Conservation (phyloP, 306 rosid species). For the Herpetospermum pedunculosum region DNA sequence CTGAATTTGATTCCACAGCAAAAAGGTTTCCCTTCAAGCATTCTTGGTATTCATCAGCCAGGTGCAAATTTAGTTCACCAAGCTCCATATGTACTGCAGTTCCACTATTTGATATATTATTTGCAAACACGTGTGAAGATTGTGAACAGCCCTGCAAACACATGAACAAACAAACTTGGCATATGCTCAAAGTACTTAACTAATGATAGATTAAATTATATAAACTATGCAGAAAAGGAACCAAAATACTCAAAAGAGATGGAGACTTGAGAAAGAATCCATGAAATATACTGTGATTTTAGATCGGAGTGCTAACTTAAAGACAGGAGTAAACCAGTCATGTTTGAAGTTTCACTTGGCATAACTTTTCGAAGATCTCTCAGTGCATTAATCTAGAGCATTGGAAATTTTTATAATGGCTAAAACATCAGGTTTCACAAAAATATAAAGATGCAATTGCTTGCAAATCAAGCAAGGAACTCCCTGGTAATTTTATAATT, state of each 20-base stretch:
- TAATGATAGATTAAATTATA: not conserved
- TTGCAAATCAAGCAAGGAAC: not conserved
- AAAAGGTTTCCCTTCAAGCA: slow-evolving; percentile 80
- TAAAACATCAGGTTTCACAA: no score
- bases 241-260: not conserved
- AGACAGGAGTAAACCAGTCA: not conserved
- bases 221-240: not conserved
- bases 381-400: not conserved
- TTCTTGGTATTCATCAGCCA: slow-evolving; percentile 91
- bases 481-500: slow-evolving; percentile 10
- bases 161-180: not conserved
- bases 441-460: not conserved
- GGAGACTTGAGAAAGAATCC: not conserved
- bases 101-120: slow-evolving; percentile 77
- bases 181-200: not conserved
- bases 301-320: not conserved
- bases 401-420: no score
- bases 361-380: not conserved
- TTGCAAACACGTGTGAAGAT: slow-evolving; percentile 80
- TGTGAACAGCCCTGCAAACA: slow-evolving; percentile 69
- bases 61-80: slow-evolving; percentile 84
- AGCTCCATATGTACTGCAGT: slow-evolving; percentile 73
- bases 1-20: slow-evolving; percentile 82
- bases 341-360: not conserved
- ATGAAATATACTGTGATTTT: not conserved